A percentile compares a stretch with the other conserved stretches of the same genome.
phyloP scores from a whole-genome alignment of 1,284 basidiomycete genomes.

The Marasmius sp. region DNA sequence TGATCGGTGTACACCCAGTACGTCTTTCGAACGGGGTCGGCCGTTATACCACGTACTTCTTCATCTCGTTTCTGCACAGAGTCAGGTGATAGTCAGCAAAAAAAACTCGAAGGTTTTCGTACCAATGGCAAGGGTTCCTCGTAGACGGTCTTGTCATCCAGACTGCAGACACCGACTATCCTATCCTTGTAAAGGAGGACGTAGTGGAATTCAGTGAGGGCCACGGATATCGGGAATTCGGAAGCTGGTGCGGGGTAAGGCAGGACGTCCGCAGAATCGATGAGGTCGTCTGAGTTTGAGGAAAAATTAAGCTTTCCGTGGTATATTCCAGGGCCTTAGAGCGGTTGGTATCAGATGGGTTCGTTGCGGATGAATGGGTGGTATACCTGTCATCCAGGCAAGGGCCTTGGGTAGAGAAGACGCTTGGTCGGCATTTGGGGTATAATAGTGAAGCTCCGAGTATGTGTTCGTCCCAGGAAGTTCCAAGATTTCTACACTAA shows the following conservation, averaged over 20 bases:
- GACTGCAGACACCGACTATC: slow-evolving; percentile 75
- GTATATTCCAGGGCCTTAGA: slow-evolving; percentile 78
- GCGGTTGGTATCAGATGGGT: neutral
- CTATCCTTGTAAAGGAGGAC: slow-evolving; percentile 83
- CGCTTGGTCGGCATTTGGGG: slow-evolving; percentile 67
- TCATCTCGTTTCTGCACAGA: slow-evolving; percentile 67
- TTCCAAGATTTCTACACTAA: slow-evolving; percentile 75
- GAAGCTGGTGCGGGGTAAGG: slow-evolving; percentile 51
- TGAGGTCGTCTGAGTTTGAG: slow-evolving; percentile 68
- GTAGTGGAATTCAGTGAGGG: slow-evolving; percentile 92
- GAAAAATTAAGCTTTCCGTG: slow-evolving; percentile 76
- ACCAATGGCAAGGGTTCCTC: slow-evolving; percentile 85
- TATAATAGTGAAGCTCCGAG: slow-evolving; percentile 81
- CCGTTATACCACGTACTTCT: slow-evolving; percentile 68
- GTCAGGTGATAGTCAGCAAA: neutral
- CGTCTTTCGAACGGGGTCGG: slow-evolving; percentile 86
- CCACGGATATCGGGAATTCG: slow-evolving; percentile 69
- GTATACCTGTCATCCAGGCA: slow-evolving; percentile 86
- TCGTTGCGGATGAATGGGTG: slow-evolving; percentile 3
- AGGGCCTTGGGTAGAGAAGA: slow-evolving; percentile 64
- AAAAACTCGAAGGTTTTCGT: slow-evolving; percentile 22
- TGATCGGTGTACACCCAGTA: slow-evolving; percentile 95
- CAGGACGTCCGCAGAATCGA: slow-evolving; percentile 73
- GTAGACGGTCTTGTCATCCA: slow-evolving; percentile 84
- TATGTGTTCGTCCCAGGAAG: slow-evolving; percentile 73